phyloP scores from a whole-genome alignment of 148 eudicot genomes.

The Selenicereus undatus region DNA sequence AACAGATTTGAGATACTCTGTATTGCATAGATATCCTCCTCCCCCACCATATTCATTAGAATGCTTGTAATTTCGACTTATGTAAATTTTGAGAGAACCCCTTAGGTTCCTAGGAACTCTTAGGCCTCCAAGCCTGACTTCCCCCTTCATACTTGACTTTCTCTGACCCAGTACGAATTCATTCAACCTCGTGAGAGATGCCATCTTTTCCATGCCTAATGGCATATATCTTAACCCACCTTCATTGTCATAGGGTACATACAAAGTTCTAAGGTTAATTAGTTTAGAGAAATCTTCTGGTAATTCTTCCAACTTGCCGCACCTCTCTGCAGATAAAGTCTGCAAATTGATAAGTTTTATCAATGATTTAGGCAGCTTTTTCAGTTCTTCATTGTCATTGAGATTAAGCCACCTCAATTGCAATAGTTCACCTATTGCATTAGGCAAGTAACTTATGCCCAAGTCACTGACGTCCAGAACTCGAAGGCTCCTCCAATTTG shows the following conservation, averaged over 20 bases:
- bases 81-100: background rate
- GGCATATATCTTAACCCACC: conserved; percentile 19
- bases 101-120: background rate
- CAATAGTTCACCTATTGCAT: conserved; percentile 7
- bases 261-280: conserved; percentile 15
- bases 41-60: background rate
- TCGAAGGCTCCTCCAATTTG: conserved; percentile 3
- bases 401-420: conserved; percentile 24
- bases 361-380: conserved; percentile 12
- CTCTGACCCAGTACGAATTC: background rate
- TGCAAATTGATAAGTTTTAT: conserved; percentile 10
- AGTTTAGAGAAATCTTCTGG: conserved; percentile 23
- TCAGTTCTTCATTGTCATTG: background rate
- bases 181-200: background rate
- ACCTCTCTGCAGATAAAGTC: background rate
- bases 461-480: background rate
- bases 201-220: conserved; percentile 18
- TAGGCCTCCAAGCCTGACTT: conserved; percentile 4
- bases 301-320: conserved; percentile 8
- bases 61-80: background rate
- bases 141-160: background rate
- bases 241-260: background rate
- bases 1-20: background rate
- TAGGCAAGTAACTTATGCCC: background rate
- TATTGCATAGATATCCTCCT: background rate